Evolutionary conservation across 768 basidiomycete species (phyloP), one percentile per base, ranked within the genome.

Genomic region (Mycena venus): DNA sequence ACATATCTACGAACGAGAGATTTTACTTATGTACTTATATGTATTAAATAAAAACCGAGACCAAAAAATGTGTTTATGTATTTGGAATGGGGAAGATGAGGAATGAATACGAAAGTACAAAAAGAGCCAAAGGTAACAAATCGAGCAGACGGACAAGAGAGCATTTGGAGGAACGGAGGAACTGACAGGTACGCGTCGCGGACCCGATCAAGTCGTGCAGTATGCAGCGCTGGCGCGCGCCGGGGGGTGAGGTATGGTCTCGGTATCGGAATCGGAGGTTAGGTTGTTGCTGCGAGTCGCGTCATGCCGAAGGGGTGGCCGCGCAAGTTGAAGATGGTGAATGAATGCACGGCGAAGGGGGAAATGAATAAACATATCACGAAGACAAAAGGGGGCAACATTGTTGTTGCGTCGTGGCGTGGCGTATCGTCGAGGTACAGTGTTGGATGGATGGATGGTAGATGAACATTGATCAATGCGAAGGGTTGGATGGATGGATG

Each of bases 61-160:
- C 29, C 17, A 23, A 17, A 12, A 23, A 38, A 60, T 9, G 47
- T 38, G 4, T 53, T 10, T 32, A 51, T 42, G 53, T 14, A 63
- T 21, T 32, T 19, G 36, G 32, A 62, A 34, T 3, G 53, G 29
- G 29, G 29, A 11, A 27, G 51, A n/a, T 56, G 53, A 64, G n/a
- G 21, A 21, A 60, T 17, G 42, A 47, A 47, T 71, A 58, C 53
- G 36, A 67, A n/a, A 38, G 68, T 73, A 76, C 75, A 76, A 44
- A 65, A 76, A 70, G 68, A 73, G 59, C 72, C 75, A 34, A 70
- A 62, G 44, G n/a, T n/a, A 76, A 77, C 75, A 77, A 77, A 77
- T 77, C 75, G 75, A 77, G 64, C 75, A 70, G 75, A 77, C 75
- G 49, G 72, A 65, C 65, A 29, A 32, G 75, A 77, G 72, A 77